A percentile compares a stretch with the other conserved stretches of the same genome.
Evolutionary conservation across 2,329 filamentous ascomycete species (phyloP).

Genomic region (Pseudonectria buxi): DNA sequence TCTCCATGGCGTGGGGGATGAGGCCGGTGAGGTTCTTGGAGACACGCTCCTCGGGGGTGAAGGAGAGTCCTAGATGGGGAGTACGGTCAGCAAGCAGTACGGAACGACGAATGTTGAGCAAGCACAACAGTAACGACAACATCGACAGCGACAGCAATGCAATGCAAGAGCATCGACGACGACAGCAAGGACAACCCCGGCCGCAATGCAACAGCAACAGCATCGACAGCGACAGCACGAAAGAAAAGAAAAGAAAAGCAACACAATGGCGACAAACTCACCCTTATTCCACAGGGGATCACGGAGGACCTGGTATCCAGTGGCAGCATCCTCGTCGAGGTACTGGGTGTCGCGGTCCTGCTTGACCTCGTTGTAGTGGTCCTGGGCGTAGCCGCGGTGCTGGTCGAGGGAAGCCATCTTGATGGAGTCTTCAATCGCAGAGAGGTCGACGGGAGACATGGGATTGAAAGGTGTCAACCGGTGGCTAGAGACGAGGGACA

Average conservation of each 20-base stretch:
- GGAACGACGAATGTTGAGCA: conserved; percentile 3
- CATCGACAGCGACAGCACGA: conserved; percentile 1
- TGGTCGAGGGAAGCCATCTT: conserved; percentile 54
- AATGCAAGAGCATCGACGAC: neutral
- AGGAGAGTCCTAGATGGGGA: conserved; percentile 47
- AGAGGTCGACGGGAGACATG: conserved; percentile 50
- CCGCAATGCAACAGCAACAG: too few species aligned
- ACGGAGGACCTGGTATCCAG: conserved; percentile 54
- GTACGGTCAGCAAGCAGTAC: conserved; percentile 7
- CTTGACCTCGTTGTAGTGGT: conserved; percentile 48
- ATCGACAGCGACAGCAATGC: too few species aligned
- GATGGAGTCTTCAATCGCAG: conserved; percentile 53
- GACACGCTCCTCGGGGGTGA: conserved; percentile 57
- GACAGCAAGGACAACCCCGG: conserved; percentile 1
- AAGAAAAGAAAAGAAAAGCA: conserved; percentile 3
- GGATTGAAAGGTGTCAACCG: conserved; percentile 48
- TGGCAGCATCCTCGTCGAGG: conserved; percentile 42
- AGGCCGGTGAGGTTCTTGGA: conserved; percentile 60
- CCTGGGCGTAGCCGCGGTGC: conserved; percentile 52
- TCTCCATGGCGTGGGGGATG: conserved; percentile 58
- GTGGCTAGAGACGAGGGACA: conserved; percentile 41
- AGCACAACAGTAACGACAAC: neutral
- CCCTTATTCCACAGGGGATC: conserved; percentile 63
- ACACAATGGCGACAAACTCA: conserved; percentile 27
- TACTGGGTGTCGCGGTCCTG: conserved; percentile 50